Evolutionary conservation across 176 grass and related monocot genomes (phyloP), one percentile per base, ranked within the genome.

Genomic region (Avena sativa): DNA sequence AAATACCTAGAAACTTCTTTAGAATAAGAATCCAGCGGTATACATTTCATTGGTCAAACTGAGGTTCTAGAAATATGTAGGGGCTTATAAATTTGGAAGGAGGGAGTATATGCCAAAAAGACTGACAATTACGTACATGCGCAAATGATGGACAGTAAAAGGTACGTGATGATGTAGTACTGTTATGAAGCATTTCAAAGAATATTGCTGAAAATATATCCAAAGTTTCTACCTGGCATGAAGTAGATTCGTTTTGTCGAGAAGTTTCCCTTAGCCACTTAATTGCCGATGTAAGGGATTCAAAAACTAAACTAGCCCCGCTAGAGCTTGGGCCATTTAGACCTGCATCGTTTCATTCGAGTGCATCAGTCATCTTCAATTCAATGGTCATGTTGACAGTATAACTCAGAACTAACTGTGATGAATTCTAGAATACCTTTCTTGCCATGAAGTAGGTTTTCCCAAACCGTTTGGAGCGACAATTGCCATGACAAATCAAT

Each of bases 401-500:
- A 66, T 58, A 85, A 58, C 72, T 65, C 43, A 20, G 57, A 70
- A 15, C 32, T 12, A 82, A 62, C 40, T 64, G 65, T 9, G 47
- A 59, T 65, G 60, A 88, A 60, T 48, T 30, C 80, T 86, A 53
- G 48, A 81, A 36, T 56, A 94, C 96, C 93, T 98, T 93, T 91
- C 69, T 91, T 78, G 48, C 55, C 47, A 76, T 86, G 68, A 79
- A 85, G 51, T 76, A 98, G 76, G 55, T 82, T 92, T 61, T 92
- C 92, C 96, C 96, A 98, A 71, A 88, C 87, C 17, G 53, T 89
- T 85, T 98, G 96, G 17, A 98, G 90, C 72, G 90, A 92, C 14
- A 91, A 76, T 47, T 98, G 96, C 93, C 93, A 98, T 82, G 96
- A 94, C 78, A 98, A 81, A 89, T 98, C 92, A 88, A 94, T 86